Base-by-base conservation (phyloP, 1,284 basidiomycete genomes). In the Cutaneotrichosporon arboriforme region DNA sequence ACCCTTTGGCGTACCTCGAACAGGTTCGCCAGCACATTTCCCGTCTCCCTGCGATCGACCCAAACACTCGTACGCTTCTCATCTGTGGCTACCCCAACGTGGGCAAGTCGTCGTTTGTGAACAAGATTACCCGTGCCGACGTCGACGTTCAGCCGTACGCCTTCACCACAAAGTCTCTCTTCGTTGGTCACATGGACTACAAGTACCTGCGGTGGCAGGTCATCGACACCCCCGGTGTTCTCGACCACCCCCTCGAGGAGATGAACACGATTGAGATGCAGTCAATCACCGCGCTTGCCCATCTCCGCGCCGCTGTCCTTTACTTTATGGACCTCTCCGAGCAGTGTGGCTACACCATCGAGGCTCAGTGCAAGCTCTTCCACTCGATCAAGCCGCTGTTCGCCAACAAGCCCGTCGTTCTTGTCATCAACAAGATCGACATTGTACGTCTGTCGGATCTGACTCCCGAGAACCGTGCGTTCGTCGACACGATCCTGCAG, bases 231-330 rank as follows among this genome's bases (percentile, higher is more conserved):
- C 90, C 91, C 12, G 91, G 91, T 58, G 86, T 94, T 55, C 80
- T 94, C 49, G 74, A 75, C 54, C 90, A 94, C 73, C 92, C 92
- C 2, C 81, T 97, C 40, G 92, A 97, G 75, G 92, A 97, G 57
- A 96, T 97, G 93, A 96, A 96, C 80, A 96, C 92, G 56, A 97
- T 97, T 64, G 93, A 97, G 78, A 97, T 97, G 91, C 92, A 97
- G 79, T 92, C 88, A 66, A 93, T 97, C 74, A 97, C 91, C 37
- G 93, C 92, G 8, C 80, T 97, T 59, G 92, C 92, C 3, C 93
- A 97, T 76, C 77, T 97, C 41, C 89, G 93, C 75, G 84, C 85
- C 60, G 92, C 89, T 65, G 81, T 96, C 13, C 77, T 97, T 67
- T 97, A 96, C 78, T 97, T 97, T 72, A 94, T 97, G 90, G 93